Base-by-base conservation (phyloP, 306 rosid species). In the Senna tora region DNA sequence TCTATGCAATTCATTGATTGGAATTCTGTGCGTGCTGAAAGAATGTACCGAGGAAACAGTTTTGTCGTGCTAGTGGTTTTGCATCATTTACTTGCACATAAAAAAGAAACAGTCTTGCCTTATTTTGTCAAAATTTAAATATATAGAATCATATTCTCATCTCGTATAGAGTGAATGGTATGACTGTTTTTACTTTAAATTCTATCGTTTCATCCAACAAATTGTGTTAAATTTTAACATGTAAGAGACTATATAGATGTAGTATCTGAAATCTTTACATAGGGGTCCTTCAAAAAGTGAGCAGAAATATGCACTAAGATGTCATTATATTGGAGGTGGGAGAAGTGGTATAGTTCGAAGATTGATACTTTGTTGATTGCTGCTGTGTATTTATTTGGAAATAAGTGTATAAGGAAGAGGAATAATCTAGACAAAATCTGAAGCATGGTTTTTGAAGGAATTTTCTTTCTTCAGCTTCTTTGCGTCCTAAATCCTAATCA, bases 341-440 rank as follows among this genome's bases (percentile, higher is more conserved):
- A 16, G 7, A 46, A 6, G 19, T 1, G 17, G 16, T 13, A 13
- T 13, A 46, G 51, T 2, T 5, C 14, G 17, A 4, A 5, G 17
- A 5, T 1, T 46, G 51, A n/a, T 19, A 41, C 53, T 14, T 20
- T 58, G 20, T 75, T 65, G 46, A 30, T 46, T 57, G 47, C 30
- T 68, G 57, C 34, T 57, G 72, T 67, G 54, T 17, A 36, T n/a
- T 67, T 21, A 5, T 41, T 72, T 36, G 22, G 34, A 38, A 56
- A 56, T 28, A 14, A 1, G 25, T 47, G 61, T 39, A 16, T 54
- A 30, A 28, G 33, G 22, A 13, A 33, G 49, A 56, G 34, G 20
- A 45, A 55, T 65, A 28, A 45, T 74, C 36, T 51, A 34, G 13
- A 38, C 63, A 17, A 74, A 22, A 72, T 39, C 20, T 63, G 65